Evolutionary conservation across 2,329 filamentous ascomycete species (phyloP), one percentile per base, ranked within the genome.

Genomic region (Neoscytalidium dimidiatum): DNA sequence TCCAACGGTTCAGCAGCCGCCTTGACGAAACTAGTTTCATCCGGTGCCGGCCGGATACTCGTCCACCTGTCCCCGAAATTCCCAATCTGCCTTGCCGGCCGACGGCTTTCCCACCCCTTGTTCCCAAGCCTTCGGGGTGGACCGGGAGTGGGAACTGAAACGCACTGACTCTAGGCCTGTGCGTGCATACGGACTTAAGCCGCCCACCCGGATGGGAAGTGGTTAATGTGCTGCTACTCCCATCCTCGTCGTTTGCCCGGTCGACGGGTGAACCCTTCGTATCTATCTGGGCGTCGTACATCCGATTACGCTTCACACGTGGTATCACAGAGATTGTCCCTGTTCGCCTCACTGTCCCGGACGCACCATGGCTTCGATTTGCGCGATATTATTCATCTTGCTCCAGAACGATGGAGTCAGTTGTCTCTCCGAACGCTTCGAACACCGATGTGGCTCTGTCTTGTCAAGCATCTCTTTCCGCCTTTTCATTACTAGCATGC

Each of bases 171-270:
- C 35, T 33, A n/a, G 56, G 28, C 56, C 41, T 52, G 56, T 60
- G 56, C 56, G 56, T 60, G 28, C 56, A 60, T 44, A 60, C 56
- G 56, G 56, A 60, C 41, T 60, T 60, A 60, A 60, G 56, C 56
- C 41, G 38, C 33, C 41, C 38, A 43, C 29, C 56, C 41, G 41
- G 17, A 46, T 46, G 56, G 38, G 43, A 33, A n/a, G 56, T 33
- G 56, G 28, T 60, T 60, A 60, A 60, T 60, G 28, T 60, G 41
- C 41, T 46, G 33, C 41, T 44, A 21, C 28, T 46, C 56, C 38
- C 56, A 23, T 60, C 41, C 56, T 60, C 56, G 38, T 31, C 56
- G 56, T 28, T 31, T 46, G 38, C 46, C 41, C 56, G 38, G 17
- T 28, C 17, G 41, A 26, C 26, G 38, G 56, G 19, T 19, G 41